These are phyloP conservation scores for Candida coquimbonensis DNA, from an alignment of 805 yeast genomes.

Conservation along the genomic window DNA sequence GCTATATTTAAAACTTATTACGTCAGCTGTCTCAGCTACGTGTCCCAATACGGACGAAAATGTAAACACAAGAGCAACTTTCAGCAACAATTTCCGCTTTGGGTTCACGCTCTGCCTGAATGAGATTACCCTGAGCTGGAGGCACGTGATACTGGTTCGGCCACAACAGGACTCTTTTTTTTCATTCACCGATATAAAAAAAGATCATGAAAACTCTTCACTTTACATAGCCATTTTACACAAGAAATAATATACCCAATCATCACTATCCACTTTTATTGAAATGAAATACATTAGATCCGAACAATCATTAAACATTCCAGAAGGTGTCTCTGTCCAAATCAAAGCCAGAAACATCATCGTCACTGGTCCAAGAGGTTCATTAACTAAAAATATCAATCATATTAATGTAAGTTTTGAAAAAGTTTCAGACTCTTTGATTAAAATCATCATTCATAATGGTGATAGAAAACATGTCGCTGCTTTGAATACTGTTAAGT, in stretches of 20 bases:
- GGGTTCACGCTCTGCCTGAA: not conserved
- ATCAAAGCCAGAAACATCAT: conserved; percentile 87
- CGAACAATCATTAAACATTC: conserved; percentile 74
- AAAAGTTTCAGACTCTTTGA: conserved; percentile 61
- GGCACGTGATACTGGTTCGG: too few species aligned
- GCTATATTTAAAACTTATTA: not conserved
- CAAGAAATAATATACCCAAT: too few species aligned
- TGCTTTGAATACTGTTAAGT: conserved; percentile 96
- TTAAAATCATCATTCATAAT: conserved; percentile 91
- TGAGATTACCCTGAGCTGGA: too few species aligned
- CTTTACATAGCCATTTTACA: not conserved
- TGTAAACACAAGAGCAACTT: not conserved
- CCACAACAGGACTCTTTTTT: too few species aligned
- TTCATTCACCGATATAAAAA: too few species aligned
- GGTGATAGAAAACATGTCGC: conserved; percentile 99
- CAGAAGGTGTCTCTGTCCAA: conserved; percentile 87
- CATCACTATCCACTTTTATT: not conserved
- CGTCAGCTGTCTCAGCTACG: not conserved
- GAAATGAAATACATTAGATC: conserved; percentile 76
- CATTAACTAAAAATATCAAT: conserved; percentile 78
- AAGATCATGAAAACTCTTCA: not conserved
- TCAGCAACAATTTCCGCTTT: not conserved
- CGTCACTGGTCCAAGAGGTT: conserved; percentile 98
- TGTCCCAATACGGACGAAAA: not conserved
- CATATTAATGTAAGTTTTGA: conserved; percentile 93